These are phyloP conservation scores for Phytophthora fragariaefolia DNA, from an alignment of 352 stramenopile species.

Conservation along the genomic window DNA sequence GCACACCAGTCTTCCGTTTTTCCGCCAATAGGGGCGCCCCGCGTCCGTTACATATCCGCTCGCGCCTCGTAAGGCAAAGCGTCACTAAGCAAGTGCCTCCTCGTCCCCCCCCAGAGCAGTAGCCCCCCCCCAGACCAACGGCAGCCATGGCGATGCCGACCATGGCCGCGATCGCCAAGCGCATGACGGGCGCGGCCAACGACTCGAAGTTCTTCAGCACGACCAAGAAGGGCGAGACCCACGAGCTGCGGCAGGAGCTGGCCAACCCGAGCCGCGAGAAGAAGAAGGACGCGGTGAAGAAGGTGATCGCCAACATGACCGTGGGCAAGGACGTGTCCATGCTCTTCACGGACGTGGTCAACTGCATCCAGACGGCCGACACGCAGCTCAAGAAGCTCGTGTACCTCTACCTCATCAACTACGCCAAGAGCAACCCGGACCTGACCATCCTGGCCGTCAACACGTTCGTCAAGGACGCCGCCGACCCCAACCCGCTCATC, in stretches of 20 bases:
- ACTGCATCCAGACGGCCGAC: conserved; percentile 99
- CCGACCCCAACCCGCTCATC: conserved; percentile 94
- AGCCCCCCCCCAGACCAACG: too few relatives aligned
- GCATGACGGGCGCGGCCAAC: conserved; percentile 91
- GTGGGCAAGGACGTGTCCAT: conserved; percentile 99
- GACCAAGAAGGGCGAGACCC: conserved; percentile 98
- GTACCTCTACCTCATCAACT: conserved; percentile 99
- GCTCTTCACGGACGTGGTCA: conserved; percentile 99
- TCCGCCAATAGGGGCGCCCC: conserved; percentile 16
- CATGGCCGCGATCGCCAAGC: conserved; percentile 89
- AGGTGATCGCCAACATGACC: conserved; percentile 99
- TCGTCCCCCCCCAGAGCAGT: too few relatives aligned
- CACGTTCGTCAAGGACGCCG: conserved; percentile 96
- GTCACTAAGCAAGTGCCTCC: too few relatives aligned
- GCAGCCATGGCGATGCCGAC: conserved; percentile 83
- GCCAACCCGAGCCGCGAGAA: conserved; percentile 96
- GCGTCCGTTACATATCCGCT: conserved; percentile 35
- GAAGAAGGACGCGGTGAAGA: conserved; percentile 99
- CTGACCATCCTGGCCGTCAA: conserved; percentile 99
- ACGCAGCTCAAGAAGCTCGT: conserved; percentile 99
- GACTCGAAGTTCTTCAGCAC: conserved; percentile 99
- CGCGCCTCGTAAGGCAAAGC: conserved; percentile 14
- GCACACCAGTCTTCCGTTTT: neutral
- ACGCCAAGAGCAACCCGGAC: conserved; percentile 99
- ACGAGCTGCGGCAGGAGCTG: conserved; percentile 98